Percentiles rank a stretch among this genome's conserved stretches.
Conservation (phyloP, 2,329 filamentous ascomycete genomes). For the Neofusicoccum parvum region DNA sequence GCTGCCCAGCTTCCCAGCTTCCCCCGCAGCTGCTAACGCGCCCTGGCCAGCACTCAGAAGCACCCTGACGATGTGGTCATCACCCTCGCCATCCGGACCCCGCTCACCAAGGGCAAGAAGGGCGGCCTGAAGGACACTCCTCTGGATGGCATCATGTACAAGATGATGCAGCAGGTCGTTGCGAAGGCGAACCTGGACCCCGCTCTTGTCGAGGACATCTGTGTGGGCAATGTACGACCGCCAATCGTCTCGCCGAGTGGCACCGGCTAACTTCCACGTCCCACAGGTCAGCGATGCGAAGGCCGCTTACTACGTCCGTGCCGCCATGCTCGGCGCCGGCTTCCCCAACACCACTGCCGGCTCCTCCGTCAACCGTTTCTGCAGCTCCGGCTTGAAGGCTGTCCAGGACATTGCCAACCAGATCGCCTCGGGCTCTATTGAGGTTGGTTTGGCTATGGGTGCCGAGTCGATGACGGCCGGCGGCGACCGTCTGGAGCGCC, state of each 20-base stretch:
- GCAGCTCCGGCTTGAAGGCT: constrained; percentile 93
- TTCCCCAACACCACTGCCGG: constrained; percentile 88
- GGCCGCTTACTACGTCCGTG: constrained; percentile 87
- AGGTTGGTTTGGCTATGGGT: constrained; percentile 83
- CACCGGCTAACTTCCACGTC: not conserved
- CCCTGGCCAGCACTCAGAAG: constrained; percentile 71
- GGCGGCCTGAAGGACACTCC: constrained; percentile 93
- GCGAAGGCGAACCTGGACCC: constrained; percentile 78
- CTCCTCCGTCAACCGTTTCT: constrained; percentile 90
- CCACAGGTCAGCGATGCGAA: constrained; percentile 76
- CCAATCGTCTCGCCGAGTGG: not conserved
- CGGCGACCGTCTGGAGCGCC: constrained; percentile 68
- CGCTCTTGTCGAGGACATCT: constrained; percentile 82
- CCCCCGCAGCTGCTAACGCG: constrained; percentile 11
- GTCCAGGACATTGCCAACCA: constrained; percentile 92
- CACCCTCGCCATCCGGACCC: constrained; percentile 86
- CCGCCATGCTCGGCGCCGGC: constrained; percentile 84
- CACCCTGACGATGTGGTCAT: constrained; percentile 97
- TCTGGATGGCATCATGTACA: constrained; percentile 83
- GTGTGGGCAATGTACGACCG: constrained; percentile 78
- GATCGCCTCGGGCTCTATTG: constrained; percentile 78
- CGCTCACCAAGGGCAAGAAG: constrained; percentile 84
- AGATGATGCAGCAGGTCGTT: constrained; percentile 68
- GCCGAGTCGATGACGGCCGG: constrained; percentile 84
- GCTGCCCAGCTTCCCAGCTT: not conserved